Conservation (phyloP, 192 early-diverging fungal species). For the Coemansia sp. region DNA sequence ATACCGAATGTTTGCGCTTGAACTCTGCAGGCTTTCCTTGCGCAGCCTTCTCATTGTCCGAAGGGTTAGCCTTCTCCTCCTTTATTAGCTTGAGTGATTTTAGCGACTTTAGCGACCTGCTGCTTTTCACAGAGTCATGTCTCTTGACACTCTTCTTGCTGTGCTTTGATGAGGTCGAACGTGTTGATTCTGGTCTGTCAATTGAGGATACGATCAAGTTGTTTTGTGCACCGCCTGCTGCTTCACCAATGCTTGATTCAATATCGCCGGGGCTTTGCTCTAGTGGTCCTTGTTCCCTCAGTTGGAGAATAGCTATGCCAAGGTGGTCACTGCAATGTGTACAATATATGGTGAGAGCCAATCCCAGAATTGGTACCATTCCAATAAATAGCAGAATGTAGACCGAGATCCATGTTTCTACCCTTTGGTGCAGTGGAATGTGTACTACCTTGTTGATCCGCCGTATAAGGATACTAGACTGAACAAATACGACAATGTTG, state of each 20-base stretch:
- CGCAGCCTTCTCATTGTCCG: neutral
- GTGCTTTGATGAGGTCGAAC: too few species aligned
- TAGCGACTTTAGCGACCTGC: too few species aligned
- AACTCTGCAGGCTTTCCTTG: neutral
- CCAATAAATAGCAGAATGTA: constrained; percentile 34
- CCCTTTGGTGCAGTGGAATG: constrained; percentile 24
- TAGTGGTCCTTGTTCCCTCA: neutral
- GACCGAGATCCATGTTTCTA: constrained; percentile 30
- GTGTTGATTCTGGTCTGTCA: too few species aligned
- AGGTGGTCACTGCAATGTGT: constrained; percentile 39
- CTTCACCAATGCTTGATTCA: neutral
- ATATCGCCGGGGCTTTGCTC: neutral
- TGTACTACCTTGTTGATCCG: constrained; percentile 14
- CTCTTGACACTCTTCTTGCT: too few species aligned
- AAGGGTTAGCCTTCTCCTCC: neutral
- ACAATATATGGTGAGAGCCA: constrained; percentile 31
- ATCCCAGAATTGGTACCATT: constrained; percentile 39
- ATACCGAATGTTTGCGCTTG: constrained; percentile 24
- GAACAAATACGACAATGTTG: constrained; percentile 39
- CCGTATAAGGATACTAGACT: constrained; percentile 23
- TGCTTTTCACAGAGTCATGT: too few species aligned
- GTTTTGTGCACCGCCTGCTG: neutral
- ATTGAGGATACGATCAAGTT: too few species aligned
- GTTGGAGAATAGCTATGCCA: constrained; percentile 16
- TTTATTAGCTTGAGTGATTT: neutral